A percentile compares a stretch with the other conserved stretches of the same genome.
Conservation (phyloP, 2,329 filamentous ascomycete genomes). For the Hypoxylon sp. region DNA sequence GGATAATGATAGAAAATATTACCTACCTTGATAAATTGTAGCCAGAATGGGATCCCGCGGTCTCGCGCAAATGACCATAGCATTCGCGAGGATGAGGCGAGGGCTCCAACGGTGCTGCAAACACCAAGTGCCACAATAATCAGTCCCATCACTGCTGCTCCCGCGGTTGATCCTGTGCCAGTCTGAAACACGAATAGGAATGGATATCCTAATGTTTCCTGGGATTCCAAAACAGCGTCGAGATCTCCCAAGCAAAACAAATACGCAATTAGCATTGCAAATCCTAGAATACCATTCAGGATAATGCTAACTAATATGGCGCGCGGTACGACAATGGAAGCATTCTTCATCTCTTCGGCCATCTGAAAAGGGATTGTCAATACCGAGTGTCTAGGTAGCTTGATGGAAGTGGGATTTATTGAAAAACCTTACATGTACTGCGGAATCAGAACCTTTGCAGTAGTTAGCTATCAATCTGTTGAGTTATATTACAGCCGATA, state of each 20-base stretch:
- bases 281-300: constrained; percentile 18
- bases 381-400: too few relatives aligned
- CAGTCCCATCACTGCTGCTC: constrained; percentile 13
- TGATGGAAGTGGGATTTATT: too few relatives aligned
- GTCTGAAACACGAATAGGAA: constrained; percentile 7
- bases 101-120: constrained; percentile 1
- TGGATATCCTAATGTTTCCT: constrained; percentile 1
- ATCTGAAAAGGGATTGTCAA: too few relatives aligned
- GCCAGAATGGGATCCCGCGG: constrained; percentile 24
- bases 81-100: constrained; percentile 35
- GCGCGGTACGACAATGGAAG: constrained; percentile 19
- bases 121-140: constrained; percentile 13
- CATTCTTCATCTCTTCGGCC: constrained; percentile 28
- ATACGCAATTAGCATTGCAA: constrained; percentile 21
- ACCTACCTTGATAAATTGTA: constrained; percentile 17
- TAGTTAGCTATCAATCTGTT: too few relatives aligned
- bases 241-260: constrained; percentile 25
- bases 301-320: constrained; percentile 16
- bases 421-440: constrained; percentile 19
- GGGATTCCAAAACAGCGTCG: constrained; percentile 9
- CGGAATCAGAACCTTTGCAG: constrained; percentile 18
- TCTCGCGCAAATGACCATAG: constrained; percentile 41
- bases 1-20: background rate
- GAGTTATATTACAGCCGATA: too few relatives aligned
- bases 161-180: background rate